Evolutionary conservation across 441 rosid species (phyloP), one percentile per base, ranked within the genome.

Genomic region (Jatropha podagrica): DNA sequence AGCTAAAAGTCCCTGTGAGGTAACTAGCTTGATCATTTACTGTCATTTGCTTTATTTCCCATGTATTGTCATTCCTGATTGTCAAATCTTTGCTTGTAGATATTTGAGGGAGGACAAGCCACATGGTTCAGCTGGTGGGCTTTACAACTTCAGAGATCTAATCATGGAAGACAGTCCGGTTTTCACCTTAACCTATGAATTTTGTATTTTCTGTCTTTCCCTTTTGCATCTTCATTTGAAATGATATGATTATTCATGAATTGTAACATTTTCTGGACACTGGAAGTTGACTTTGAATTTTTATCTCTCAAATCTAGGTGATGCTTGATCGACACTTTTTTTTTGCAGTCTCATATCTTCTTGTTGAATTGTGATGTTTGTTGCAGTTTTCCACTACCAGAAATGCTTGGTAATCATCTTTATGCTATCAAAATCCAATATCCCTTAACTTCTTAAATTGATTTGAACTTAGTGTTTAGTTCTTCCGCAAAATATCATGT

Each of bases 81-180:
- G 23, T 20, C 18, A 17, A 23, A 5, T 54, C 15, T 60, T 61
- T 69, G 76, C 49, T 74, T 66, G 26, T 75, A 94, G 98, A 82
- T 94, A 92, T 88, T 82, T 92, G 86, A 91, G 83, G 84, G 98
- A 94, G 84, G 94, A 94, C 79, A 91, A 86, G 62, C 97, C 98
- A 0, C 97, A 92, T 81, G 98, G 98, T 77, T 94, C 97, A 0
- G 98, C 98, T 74, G 98, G 98, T 85, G 97, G 94, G 56, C 95
- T 92, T 70, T 89, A 89, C 79, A 83, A 91, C 83, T 94, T 92
- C 80, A 87, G 91, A 69, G 88, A 89, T 75, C 74, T 82, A 46
- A 90, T 94, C 72, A 90, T 92, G 97, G 97, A 91, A 83, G 97
- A 92, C 41, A 80, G 71, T 62, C 98, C 94, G 81, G 98, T 94